Evolutionary conservation across 2,329 filamentous ascomycete species (phyloP), one percentile per base, ranked within the genome.

Genomic region (Fusarium sulawesiense): DNA sequence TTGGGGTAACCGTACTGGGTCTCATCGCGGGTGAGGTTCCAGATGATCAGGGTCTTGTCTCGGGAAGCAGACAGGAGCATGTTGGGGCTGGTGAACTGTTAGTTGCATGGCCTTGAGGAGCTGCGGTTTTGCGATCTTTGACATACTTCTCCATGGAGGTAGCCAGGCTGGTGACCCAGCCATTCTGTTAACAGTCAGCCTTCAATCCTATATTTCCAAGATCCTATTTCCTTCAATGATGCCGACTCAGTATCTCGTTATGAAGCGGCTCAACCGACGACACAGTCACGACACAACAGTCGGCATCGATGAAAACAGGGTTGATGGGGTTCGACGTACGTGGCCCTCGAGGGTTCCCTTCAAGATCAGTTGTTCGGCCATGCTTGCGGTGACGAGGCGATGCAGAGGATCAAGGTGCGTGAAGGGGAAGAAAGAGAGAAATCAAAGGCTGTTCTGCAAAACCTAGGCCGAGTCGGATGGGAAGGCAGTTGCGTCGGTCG

Each of bases 21-120:
- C 88, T 98, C 96, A 85, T 98, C 94, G 86, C 96, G 95, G 85
- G 96, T 98, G 81, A 99, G 90, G 90, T 98, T 97, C 96, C 96
- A 99, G 91, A 99, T 97, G 88, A 99, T 99, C 84, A 99, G 89
- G 78, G 93, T 93, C 92, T 98, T 98, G 90, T 99, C 96, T 87
- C 96, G 94, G 83, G 90, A 93, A 81, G 89, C 95, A 77, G 96
- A 99, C 80, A 99, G 91, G 83, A 99, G 94, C 95, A 99, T 98
- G 90, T 99, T 98, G 82, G 96, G 96, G 92, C 93, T 89, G 54
- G 55, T 34, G 60, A 47, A 54, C 44, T 37, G 56, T 70, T 60
- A 73, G 74, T 63, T 47, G 57, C 44, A 34, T 32, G 47, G 45
- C 46, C 55, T 57, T n/a, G 23, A 58, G 30, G 40, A 67, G 61